phyloP scores from a whole-genome alignment of 805 yeast species.

The Candida coleopterorum region DNA sequence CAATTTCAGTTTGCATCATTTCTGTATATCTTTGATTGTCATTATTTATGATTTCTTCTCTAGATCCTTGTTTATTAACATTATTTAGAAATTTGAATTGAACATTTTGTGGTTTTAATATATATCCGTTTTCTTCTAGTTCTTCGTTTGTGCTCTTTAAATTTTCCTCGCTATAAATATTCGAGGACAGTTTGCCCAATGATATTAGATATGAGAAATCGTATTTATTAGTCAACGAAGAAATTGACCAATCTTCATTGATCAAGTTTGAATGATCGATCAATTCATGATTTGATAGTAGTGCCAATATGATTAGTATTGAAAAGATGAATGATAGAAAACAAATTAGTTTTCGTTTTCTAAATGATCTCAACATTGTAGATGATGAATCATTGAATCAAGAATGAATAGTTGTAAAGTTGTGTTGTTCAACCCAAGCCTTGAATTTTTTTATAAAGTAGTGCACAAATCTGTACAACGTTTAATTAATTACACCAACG shows the following conservation, averaged over 20 bases:
- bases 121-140: constrained; percentile 12
- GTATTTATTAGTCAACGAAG: constrained; percentile 3
- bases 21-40: constrained; percentile 37
- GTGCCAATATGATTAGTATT: not conserved
- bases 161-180: not conserved
- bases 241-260: constrained; percentile 7
- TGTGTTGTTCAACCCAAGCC: too few species aligned
- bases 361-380: not conserved
- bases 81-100: constrained; percentile 28
- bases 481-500: too few species aligned
- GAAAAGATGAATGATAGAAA: not conserved
- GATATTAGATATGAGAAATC: constrained; percentile 5
- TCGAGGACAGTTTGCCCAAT: not conserved
- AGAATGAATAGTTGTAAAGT: too few species aligned
- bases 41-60: constrained; percentile 27
- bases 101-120: constrained; percentile 25
- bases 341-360: constrained; percentile 3
- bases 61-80: constrained; percentile 21
- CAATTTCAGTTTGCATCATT: constrained; percentile 31
- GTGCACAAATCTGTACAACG: too few species aligned
- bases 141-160: constrained; percentile 3
- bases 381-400: too few species aligned
- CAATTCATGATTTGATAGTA: constrained; percentile 1
- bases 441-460: too few species aligned
- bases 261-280: constrained; percentile 1